Evolutionary conservation across 768 basidiomycete species (phyloP).

Genomic region (Baorangia bicolor): DNA sequence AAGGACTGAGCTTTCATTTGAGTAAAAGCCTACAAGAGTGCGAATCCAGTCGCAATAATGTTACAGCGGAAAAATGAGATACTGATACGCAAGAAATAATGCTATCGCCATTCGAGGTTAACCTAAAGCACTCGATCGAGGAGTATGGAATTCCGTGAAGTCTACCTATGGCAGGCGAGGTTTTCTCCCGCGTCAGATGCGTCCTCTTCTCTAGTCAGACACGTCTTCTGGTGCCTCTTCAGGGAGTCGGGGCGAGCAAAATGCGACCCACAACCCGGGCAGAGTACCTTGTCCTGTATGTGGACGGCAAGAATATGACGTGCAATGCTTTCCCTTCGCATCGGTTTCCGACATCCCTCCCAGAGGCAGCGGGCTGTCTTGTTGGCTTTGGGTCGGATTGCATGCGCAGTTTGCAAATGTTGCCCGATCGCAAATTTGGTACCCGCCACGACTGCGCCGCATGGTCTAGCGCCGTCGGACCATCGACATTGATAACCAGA

Average conservation of each 20-base stretch:
- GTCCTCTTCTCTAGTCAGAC: not conserved
- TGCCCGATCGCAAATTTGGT: slow-evolving; percentile 11
- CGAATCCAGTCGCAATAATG: not conserved
- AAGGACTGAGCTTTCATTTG: not conserved
- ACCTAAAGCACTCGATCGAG: not conserved
- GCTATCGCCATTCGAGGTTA: not conserved
- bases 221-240: slow-evolving; percentile 22
- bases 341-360: slow-evolving; percentile 14
- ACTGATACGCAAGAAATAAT: not conserved
- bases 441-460: not conserved
- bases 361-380: slow-evolving; percentile 16
- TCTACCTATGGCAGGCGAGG: not conserved
- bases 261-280: slow-evolving; percentile 12
- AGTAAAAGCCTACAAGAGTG: not conserved
- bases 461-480: not conserved
- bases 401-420: slow-evolving; percentile 14
- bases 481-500: slow-evolving; percentile 11
- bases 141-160: not conserved
- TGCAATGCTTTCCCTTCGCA: slow-evolving; percentile 26
- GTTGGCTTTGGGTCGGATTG: slow-evolving; percentile 6
- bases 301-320: slow-evolving; percentile 28
- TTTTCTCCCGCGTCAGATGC: not conserved
- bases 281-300: slow-evolving; percentile 18
- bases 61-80: not conserved
- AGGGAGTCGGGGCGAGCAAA: slow-evolving; percentile 29